Evolutionary conservation across 345 rosid species (phyloP).

Genomic region (Lenwebbia sp.): DNA sequence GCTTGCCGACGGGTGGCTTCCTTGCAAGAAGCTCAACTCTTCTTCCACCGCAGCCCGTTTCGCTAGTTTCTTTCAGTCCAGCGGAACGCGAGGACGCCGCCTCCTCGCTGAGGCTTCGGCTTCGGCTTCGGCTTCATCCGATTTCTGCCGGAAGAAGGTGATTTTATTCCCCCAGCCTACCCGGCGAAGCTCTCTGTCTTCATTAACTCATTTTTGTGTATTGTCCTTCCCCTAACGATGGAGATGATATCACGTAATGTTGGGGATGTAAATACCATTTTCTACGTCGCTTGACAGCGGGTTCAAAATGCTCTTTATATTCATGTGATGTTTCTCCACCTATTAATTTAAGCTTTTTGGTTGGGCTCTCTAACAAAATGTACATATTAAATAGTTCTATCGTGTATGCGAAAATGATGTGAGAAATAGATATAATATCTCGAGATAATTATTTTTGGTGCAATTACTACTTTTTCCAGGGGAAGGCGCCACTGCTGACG

Average conservation of each 20-base stretch:
- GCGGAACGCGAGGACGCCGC: conserved; percentile 11
- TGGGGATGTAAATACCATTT: neutral
- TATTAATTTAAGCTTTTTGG: too few species aligned
- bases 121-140: neutral
- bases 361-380: too few species aligned
- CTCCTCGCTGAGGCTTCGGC: conserved; percentile 32
- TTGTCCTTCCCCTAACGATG: neutral
- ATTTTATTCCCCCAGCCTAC: neutral
- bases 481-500: conserved; percentile 48
- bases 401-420: neutral
- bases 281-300: too few species aligned
- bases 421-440: neutral
- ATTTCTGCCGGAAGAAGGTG: conserved; percentile 24
- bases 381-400: too few species aligned
- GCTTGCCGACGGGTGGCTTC: conserved; percentile 36
- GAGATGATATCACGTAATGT: neutral
- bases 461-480: conserved; percentile 27
- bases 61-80: conserved; percentile 3
- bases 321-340: too few species aligned
- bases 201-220: neutral
- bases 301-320: too few species aligned
- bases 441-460: neutral
- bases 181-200: neutral
- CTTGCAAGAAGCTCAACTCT: conserved; percentile 24
- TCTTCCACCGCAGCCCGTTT: conserved; percentile 19